Base-by-base conservation (phyloP, 2,329 filamentous ascomycete species). In the Bisporella sp. region DNA sequence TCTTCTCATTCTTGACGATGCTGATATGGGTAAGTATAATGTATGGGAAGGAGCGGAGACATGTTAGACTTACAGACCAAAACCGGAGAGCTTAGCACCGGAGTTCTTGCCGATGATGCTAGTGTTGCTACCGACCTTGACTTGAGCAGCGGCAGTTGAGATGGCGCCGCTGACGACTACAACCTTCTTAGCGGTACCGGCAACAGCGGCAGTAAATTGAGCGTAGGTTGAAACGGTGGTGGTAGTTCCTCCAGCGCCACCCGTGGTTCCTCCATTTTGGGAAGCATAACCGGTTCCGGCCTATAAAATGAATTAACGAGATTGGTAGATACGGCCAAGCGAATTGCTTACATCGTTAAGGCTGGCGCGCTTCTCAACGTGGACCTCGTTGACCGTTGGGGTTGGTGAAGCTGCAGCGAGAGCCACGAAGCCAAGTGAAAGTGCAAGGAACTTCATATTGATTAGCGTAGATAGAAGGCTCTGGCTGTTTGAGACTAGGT, bases 171-270 rank as follows among this genome's bases (percentile, higher is more conserved):
- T 64, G 45, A 79, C 68, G 40, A 75, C 59, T 43, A 78, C 69
- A 41, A 77, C 71, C 49, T 68, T 68, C 5, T 71, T 64, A 2
- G 66, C 70, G 11, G 73, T 69, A 35, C 73, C 71, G 5, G 68
- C 63, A 31, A 75, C 76, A 3, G 77, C 77, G 1, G 71, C 65
- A 4, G 71, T 73, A 54, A 81, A 71, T 31, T 71, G 66, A 28
- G 72, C 69, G 35, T 78, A 73, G 5, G 70, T 71, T 21, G 73
- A 73, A 48, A 81, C 78, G 7, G 76, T 79, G 31, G 73, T 75
- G 7, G 76, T 77, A 2, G 73, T 68, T 45, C 77, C 78, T n/a
- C 73, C 75, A 29, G 70, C 66, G 21, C 47, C 79, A 78, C 41
- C 51, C 49, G 46, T 54, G 9, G 52, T 54, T 41, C 54, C 51